Base-by-base conservation (phyloP, 164 flowering plant species). In the Chloranthus sessilifolius region DNA sequence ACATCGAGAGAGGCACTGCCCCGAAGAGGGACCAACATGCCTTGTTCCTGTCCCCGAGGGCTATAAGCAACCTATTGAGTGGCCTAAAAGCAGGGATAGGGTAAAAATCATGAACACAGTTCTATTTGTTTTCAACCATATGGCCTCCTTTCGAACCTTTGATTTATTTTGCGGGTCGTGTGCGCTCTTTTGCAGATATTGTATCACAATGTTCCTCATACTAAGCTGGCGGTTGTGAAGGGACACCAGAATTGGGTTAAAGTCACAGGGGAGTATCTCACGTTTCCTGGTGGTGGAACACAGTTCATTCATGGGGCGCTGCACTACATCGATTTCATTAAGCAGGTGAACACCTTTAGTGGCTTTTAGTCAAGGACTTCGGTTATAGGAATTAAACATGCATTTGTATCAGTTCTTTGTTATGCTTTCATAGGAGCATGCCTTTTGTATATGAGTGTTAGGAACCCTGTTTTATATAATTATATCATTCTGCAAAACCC, bases 181-280 rank as follows among this genome's bases (percentile, higher is more conserved):
- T 40, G 25, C 22, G 34, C 29, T 15, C 2, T 36, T 31, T 14
- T 55, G 47, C 81, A 91, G 96, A 85, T 91, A 72, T 88, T 95
- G 98, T 85, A 85, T 60, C 76, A 78, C 45, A 91, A 91, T 63
- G 94, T 91, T 19, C 98, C 98, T 14, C 90, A 88, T 60, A 67
- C 87, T 4, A 55, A 35, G 71, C 75, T 85, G 38, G 98, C 96
- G 1, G 72, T 72, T 49, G 79, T 82, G 50, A 91, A 91, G 60
- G 96, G 98, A 7, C 96, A 88, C 52, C 96, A 91, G 50, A 91
- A 91, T 56, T 88, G 98, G 98, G 87, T 91, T 14, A 91, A 88
- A 64, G 78, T 83, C 44, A 72, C 77, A 0, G 98, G 98, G 21
- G 95, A 91, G 66, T 77, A 78, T 59, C 70, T 91, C 43, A 82